Base-by-base conservation (phyloP, 306 rosid species). In the Spatholobus suberectus region DNA sequence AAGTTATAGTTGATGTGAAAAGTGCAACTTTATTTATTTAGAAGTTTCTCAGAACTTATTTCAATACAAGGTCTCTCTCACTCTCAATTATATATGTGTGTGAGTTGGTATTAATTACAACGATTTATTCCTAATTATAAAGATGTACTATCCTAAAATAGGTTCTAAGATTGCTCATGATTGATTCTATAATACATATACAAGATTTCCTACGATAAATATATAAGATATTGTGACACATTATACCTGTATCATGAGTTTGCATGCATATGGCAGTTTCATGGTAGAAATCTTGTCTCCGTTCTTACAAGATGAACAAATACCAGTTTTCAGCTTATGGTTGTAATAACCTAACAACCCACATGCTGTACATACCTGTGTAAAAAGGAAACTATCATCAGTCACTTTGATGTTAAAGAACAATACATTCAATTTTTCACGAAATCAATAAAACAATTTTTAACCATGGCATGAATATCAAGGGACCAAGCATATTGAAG, bases 191-290 rank as follows among this genome's bases (percentile, higher is more conserved):
- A 57, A 63, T 32, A 37, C 11, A 32, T 51, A 66, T 35, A 52
- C 10, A 35, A 78, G 35, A 15, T 35, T 32, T 49, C 66, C 12
- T 49, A 20, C 18, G 6, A 2, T 27, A 32, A 65, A 57, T 38
- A 55, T 57, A n/a, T 24, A 80, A 29, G 34, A 24, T 21, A 34
- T 34, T 29, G 8, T 14, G 54, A 58, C 54, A 58, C 58, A 59
- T 40, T 7, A 81, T 76, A 94, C 98, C 96, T 96, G 99, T 77
- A 96, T 89, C 82, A 96, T 87, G 84, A 96, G 98, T 85, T 93
- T 96, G 94, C 99, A 96, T 20, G 99, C 96, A 77, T 96, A 96
- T n/a, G 99, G 98, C 40, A 96, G 90, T 82, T 91, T 92, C 94
- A 92, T 78, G 65, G 91, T 90, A 24, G 93, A 96, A 40, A 96